Conservation (phyloP, 148 eudicot genomes). For the Chenopodium quinoa region DNA sequence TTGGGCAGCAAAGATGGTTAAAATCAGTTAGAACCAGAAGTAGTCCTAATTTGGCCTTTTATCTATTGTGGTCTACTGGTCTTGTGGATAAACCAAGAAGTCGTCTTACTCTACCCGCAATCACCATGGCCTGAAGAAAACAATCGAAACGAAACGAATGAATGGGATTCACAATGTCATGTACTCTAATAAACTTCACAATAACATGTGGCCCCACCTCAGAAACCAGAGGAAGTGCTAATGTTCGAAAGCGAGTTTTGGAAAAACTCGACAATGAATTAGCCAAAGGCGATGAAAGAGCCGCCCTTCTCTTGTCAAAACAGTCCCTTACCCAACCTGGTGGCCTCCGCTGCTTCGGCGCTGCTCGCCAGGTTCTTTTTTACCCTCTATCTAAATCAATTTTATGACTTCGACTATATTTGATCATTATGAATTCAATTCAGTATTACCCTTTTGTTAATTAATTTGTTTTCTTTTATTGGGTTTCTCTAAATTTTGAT, state of each 20-base stretch:
- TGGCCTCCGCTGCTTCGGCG: constrained; percentile 76
- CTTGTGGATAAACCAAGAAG: too few species aligned
- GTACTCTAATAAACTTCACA: constrained; percentile 13
- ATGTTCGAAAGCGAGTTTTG: constrained; percentile 37
- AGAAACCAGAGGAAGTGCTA: constrained; percentile 27
- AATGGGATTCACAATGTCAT: constrained; percentile 19
- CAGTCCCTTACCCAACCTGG: constrained; percentile 51
- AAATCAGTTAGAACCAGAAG: too few species aligned
- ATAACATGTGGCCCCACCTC: constrained; percentile 29
- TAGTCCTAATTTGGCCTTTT: too few species aligned
- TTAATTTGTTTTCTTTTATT: not conserved
- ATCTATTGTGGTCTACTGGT: too few species aligned
- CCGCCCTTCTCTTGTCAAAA: constrained; percentile 69
- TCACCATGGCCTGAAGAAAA: not conserved
- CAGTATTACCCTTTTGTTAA: not conserved
- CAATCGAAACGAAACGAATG: constrained; percentile 6
- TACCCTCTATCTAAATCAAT: not conserved
- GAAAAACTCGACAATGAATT: constrained; percentile 68
- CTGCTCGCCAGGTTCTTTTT: constrained; percentile 67
- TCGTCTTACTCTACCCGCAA: too few species aligned
- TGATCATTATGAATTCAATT: not conserved
- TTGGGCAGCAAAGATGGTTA: too few species aligned
- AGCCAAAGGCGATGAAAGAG: constrained; percentile 60
- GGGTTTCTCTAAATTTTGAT: constrained; percentile 6
- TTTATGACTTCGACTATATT: not conserved